These are phyloP conservation scores for Rutstroemia sp. DNA, from an alignment of 2,329 filamentous ascomycete genomes.

Conservation along the genomic window DNA sequence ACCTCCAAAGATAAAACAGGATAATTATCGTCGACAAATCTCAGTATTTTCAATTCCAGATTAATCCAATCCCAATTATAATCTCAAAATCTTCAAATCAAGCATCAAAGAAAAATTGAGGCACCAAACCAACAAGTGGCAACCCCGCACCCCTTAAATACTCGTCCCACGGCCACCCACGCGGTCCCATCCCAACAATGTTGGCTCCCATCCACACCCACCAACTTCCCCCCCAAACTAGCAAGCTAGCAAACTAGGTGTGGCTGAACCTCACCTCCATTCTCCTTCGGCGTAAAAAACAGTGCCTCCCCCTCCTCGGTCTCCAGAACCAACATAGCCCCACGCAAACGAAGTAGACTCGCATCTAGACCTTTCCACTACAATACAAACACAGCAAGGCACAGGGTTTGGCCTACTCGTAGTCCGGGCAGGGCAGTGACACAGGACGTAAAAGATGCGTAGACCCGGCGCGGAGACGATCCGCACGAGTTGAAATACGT, in stretches of 20 bases:
- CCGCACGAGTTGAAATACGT: too few relatives aligned
- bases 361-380: not conserved
- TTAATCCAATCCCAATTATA: not conserved
- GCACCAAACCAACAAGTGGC: too few relatives aligned
- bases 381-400: not conserved
- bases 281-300: too few relatives aligned
- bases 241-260: too few relatives aligned
- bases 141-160: too few relatives aligned
- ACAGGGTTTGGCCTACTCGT: not conserved
- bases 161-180: too few relatives aligned
- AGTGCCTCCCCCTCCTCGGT: not conserved
- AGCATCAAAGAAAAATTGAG: too few relatives aligned
- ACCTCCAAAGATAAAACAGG: not conserved
- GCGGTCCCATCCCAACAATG: too few relatives aligned
- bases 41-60: not conserved
- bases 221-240: too few relatives aligned
- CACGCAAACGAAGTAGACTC: not conserved
- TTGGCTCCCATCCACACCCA: too few relatives aligned
- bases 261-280: too few relatives aligned
- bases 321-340: not conserved
- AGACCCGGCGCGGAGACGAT: too few relatives aligned
- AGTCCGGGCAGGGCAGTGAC: not conserved
- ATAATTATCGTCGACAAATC: not conserved
- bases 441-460: not conserved
- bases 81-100: not conserved